phyloP scores from a whole-genome alignment of 257 asterid species.

The Solanum lignicaule region DNA sequence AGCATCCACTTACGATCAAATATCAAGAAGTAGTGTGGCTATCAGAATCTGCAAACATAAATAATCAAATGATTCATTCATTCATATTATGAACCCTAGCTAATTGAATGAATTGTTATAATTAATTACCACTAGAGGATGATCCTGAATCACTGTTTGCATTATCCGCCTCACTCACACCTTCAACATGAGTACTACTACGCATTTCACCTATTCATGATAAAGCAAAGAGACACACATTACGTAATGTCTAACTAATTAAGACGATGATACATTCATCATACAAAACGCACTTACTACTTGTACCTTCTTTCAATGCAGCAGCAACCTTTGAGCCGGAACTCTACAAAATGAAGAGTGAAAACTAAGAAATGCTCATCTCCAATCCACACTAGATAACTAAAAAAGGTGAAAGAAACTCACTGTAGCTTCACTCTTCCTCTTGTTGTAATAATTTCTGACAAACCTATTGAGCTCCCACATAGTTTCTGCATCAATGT shows the following conservation, averaged over 20 bases:
- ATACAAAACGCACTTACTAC: not conserved
- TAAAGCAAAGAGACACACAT: no score
- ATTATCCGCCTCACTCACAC: not conserved
- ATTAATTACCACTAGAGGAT: no score
- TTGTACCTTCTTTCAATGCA: not conserved
- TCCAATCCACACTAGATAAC: not conserved
- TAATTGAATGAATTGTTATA: no score
- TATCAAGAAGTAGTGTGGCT: not conserved
- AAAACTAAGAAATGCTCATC: no score
- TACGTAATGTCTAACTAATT: no score
- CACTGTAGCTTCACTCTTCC: conserved; percentile 37
- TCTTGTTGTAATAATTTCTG: conserved; percentile 71
- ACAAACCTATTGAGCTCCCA: conserved; percentile 99
- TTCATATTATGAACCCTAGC: no score
- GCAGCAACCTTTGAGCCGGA: not conserved
- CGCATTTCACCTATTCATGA: not conserved
- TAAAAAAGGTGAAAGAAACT: not conserved
- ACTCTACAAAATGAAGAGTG: not conserved
- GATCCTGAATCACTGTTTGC: not conserved
- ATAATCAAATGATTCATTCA: no score
- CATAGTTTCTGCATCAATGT: conserved; percentile 76
- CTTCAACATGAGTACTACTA: not conserved
- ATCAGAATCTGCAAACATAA: no score
- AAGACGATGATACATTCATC: not conserved
- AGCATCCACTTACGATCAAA: not conserved